Evolutionary conservation across 106 monocot genomes (phyloP), one percentile per base, ranked within the genome.

Genomic region (Alisma plantagoaquatica): DNA sequence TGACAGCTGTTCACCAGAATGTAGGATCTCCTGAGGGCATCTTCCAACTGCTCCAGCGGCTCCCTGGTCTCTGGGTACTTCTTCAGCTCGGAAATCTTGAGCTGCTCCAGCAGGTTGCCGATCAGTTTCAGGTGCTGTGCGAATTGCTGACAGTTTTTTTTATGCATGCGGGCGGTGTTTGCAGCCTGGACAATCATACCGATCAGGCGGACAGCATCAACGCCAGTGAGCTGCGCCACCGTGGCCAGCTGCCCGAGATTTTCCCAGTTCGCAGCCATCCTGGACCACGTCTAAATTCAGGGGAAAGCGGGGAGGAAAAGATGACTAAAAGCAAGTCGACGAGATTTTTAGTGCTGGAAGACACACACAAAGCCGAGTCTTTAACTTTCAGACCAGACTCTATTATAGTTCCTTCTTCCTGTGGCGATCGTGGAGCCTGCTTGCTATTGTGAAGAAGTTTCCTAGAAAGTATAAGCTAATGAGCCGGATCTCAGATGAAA

Each of bases 41-140:
- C 86, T 60, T 86, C 86, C 21, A 86, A 65, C 67, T 80, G 73
- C 67, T 80, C 80, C 56, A 86, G 49, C 0, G 86, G 80, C 53
- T 80, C 80, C 30, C 86, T 53, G 0, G 77, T 86, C 61, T 80
- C 86, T 10, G 80, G 73, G 45, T 86, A 71, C 68, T 50, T 70
- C 64, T 77, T 86, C 24, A 86, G 67, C 74, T 86, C 80, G 0
- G 86, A 77, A 47, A 77, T 65, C 68, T 69, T 74, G 31, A 86
- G 77, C 68, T 80, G 77, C 31, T 70, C 63, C 42, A 77, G 53
- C 22, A 88, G 62, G 48, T 78, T 82, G 5, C 83, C 83, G n/a
- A 84, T 84, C 33, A 84, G 63, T 47, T 75, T 78, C 35, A 84
- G 63, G 60, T 84, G 83, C 57, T 78, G 75, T 24, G 83, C 75